Percentiles rank a stretch among this genome's conserved stretches.
phyloP scores from a whole-genome alignment of 2,329 filamentous ascomycete species.

The Lecanosticta acicola region DNA sequence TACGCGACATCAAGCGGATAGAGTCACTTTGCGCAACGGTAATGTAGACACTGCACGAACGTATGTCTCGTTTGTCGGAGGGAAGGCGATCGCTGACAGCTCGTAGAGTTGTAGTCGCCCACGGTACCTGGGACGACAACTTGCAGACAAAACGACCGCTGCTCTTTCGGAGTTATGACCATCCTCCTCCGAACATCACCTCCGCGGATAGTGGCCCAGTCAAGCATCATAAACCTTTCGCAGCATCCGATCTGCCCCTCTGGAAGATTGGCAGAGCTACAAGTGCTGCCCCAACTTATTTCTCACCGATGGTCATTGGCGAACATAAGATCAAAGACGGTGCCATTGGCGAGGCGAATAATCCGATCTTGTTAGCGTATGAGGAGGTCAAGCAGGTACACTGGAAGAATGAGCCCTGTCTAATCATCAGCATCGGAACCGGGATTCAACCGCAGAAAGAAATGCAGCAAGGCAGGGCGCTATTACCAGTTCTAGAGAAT shows the following conservation, averaged over 20 bases:
- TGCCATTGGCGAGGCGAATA: constrained; percentile 14
- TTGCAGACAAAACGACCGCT: constrained; percentile 1
- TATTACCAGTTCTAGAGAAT: neutral
- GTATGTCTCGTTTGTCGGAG: no score
- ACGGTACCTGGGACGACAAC: constrained; percentile 4
- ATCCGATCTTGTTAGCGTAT: constrained; percentile 13
- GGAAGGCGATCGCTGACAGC: neutral
- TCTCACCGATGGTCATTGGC: constrained; percentile 7
- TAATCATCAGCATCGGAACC: constrained; percentile 18
- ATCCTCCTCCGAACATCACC: constrained; percentile 6
- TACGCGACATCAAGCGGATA: neutral
- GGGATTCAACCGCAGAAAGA: constrained; percentile 1
- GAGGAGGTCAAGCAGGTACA: constrained; percentile 17
- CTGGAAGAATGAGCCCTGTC: constrained; percentile 4
- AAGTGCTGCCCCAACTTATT: constrained; percentile 17
- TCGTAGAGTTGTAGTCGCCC: constrained; percentile 5
- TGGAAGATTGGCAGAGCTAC: constrained; percentile 19
- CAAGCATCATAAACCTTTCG: constrained; percentile 9
- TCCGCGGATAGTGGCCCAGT: neutral
- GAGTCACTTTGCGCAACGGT: constrained; percentile 3
- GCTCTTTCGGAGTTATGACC: constrained; percentile 13
- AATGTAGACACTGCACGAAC: constrained; percentile 7
- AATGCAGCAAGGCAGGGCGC: neutral
- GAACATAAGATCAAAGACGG: constrained; percentile 11
- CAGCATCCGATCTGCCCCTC: constrained; percentile 9